Base-by-base conservation (phyloP, 1,284 basidiomycete species). In the Mycena citricolor region DNA sequence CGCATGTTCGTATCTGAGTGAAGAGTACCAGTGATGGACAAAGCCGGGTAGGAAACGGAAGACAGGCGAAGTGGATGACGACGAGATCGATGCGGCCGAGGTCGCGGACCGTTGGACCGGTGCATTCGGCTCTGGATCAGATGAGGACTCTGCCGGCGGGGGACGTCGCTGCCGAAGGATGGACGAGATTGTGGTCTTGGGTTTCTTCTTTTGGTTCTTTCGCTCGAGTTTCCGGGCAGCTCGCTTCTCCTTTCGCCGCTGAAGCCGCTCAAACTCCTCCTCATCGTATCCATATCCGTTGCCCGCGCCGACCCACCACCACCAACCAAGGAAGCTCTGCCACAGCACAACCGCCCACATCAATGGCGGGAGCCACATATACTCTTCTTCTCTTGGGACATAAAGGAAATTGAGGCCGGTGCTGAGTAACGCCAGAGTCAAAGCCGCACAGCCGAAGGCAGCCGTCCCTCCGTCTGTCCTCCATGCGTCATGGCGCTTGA, bases 291-390 rank as follows among this genome's bases (percentile, higher is more conserved):
- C 88, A 76, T 47, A 58, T 1, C 68, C 70, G 49, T 66, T 71
- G 3, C 92, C 92, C 2, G 90, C 85, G 13, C 94, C 94, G 16
- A 94, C 92, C 93, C 93, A 97, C 92, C 92, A 94, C 92, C 92
- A 94, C 89, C 90, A 95, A 0, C 90, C 90, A 21, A 90, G 63
- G 60, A 90, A 90, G 65, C 82, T 90, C 70, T 97, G 93, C 92
- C 92, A 95, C 13, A 95, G 77, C 10, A 94, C 79, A 31, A 94
- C 82, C 3, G 87, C 83, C 80, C 89, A 93, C 65, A 91, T 81
- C 35, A 95, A 71, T 24, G 82, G 77, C 2, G 89, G 87, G 49
- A 95, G 73, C 93, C 93, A 97, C 10, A 81, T 72, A 54, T 90
- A 89, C 54, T 90, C 81, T 52, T 91, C 86, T 58, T 87, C 83